Evolutionary conservation across 495 filamentous ascomycete species (phyloP), one percentile per base, ranked within the genome.

Genomic region (Podospora didyma): DNA sequence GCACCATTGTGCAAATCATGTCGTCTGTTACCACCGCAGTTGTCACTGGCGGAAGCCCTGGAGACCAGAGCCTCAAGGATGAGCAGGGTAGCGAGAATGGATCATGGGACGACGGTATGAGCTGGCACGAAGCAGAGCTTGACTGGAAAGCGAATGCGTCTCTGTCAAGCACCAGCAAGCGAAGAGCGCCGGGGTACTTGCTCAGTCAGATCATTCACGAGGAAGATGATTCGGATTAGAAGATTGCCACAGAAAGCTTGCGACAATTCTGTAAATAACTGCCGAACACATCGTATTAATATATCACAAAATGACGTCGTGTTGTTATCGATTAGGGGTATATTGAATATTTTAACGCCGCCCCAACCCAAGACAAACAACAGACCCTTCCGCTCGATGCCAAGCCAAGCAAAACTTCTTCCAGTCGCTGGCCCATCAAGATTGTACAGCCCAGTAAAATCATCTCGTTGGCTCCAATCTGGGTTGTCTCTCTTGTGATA

Each of bases 161-260:
- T 7, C 14, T 26, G 22, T 19, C 46, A 55, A 75, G 49, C 62
- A 80, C 52, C 66, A 73, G 47, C 23, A 53, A 23, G 37, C 55
- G 61, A 34, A 56, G 64, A 16, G 62, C 62, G 56, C 68, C 60
- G 50, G 75, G 61, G 50, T 74, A 75, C 0, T 62, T 84, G 21
- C 62, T 86, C 17, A 72, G 74, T 21, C 75, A 82, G 50, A 88
- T 83, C 0, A 89, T 89, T 17, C 67, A 87, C 48, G 86, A 89
- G 68, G 87, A 88, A 63, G 85, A 61, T 35, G 60, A 68, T 48
- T 60, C 49, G 14, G 5, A 10, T 5, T 57, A 54, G 44, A 22
- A 49, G 44, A 14, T 47, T 31, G 26, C 9, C 3, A 31, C 26
- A 31, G 9, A 31, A 9, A 31, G 26, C 26, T 31, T 9, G 9